Evolutionary conservation across 805 yeast genomes (phyloP).

Genomic region (Monosporozyma siamensis): DNA sequence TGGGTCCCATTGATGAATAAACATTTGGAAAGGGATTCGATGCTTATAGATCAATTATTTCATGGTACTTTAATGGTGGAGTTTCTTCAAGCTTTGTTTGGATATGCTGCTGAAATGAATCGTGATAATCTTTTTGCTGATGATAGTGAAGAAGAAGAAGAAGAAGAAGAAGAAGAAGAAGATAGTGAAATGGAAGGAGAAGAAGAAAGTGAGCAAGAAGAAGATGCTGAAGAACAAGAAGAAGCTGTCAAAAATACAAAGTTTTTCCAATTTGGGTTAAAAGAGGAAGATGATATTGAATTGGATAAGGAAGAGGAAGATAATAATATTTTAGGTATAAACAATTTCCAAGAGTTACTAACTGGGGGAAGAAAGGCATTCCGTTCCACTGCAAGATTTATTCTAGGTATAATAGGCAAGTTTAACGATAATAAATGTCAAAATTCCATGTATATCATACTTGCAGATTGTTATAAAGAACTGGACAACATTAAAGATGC

Average conservation of each 20-base stretch:
- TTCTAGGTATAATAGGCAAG: background rate
- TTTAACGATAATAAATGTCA: background rate
- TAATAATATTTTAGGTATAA: background rate
- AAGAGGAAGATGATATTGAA: constrained; percentile 15
- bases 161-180: constrained; percentile 22
- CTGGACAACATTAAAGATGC: background rate
- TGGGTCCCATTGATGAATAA: constrained; percentile 2
- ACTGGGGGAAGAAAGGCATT: constrained; percentile 1
- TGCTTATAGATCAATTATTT: background rate
- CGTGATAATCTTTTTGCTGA: constrained; percentile 9
- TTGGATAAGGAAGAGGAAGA: constrained; percentile 7
- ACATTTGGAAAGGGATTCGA: background rate
- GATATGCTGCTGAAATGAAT: constrained; percentile 7
- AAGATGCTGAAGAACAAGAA: constrained; percentile 20
- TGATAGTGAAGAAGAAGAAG: constrained; percentile 7
- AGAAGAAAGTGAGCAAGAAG: constrained; percentile 21
- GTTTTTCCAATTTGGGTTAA: constrained; percentile 20
- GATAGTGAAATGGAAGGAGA: constrained; percentile 23
- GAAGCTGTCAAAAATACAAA: constrained; percentile 22
- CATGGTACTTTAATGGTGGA: constrained; percentile 2
- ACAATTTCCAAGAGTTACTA: background rate
- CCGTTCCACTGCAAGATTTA: background rate
- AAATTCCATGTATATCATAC: background rate
- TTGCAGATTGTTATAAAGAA: constrained; percentile 1
- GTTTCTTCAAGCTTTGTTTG: constrained; percentile 4